Evolutionary conservation across 2,329 filamentous ascomycete species (phyloP), one percentile per base, ranked within the genome.

Genomic region (Endoconidiophora polonica): DNA sequence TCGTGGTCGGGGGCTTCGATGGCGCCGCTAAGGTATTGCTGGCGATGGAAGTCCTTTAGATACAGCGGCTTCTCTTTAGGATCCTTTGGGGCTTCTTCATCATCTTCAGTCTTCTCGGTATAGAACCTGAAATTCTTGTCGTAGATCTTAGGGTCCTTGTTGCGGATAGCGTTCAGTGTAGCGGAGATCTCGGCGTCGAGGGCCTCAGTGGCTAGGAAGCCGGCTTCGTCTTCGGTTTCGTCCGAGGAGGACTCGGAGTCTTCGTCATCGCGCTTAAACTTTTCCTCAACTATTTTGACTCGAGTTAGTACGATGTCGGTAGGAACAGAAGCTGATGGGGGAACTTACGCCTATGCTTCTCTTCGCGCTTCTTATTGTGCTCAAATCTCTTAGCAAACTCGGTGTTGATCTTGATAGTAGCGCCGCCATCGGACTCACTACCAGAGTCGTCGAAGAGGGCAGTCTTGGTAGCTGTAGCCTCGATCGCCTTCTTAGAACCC

Each of bases 311-410:
- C 23, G 20, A n/a, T 10, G 5, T 24, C 37, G 7, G 18, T 26
- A 7, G 10, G 23, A 14, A 49, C 54, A 36, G 12, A 23, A 39
- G n/a, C 23, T 22, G 20, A 16, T 6, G n/a, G 4, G 16, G n/a
- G 41, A 16, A 65, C 76, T 58, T 60, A 83, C 81, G 64, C 60
- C 76, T 73, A 14, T 87, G 81, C 55, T 79, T 69, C 63, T 98
- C 91, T 61, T 94, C 88, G 52, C 90, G 77, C 68, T 94, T 94
- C 70, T 96, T 95, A 68, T 98, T 98, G 67, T 96, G 76, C 64
- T 98, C 91, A 59, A 94, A 96, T 39, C 86, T 75, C 57, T 76
- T 78, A 41, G 91, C 91, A 63, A 81, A 98, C 48, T 93, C 86
- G 62, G 87, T 72, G 65, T 98, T 96, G 65, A 98, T 81, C 62